phyloP scores from a whole-genome alignment of 495 filamentous ascomycete genomes.

The Penicillium robsamsonii region DNA sequence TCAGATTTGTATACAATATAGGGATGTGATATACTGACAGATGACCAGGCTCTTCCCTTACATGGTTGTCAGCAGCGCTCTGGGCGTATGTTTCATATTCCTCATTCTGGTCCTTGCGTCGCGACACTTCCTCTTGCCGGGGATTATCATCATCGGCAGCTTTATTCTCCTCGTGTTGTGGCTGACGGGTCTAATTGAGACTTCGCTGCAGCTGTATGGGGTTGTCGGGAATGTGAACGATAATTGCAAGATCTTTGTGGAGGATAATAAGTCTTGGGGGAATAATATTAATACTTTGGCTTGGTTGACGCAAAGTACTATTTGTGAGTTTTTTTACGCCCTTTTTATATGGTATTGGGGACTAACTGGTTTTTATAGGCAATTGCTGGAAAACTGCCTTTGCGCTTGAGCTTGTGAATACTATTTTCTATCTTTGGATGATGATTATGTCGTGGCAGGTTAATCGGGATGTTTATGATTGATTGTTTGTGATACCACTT shows the following conservation, averaged over 20 bases:
- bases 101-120: constrained; percentile 69
- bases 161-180: constrained; percentile 95
- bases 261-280: constrained; percentile 53
- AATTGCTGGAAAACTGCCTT: constrained; percentile 62
- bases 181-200: constrained; percentile 88
- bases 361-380: constrained; percentile 26
- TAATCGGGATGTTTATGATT: constrained; percentile 54
- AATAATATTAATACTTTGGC: constrained; percentile 72
- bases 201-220: constrained; percentile 84
- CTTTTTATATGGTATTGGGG: neutral
- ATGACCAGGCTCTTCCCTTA: constrained; percentile 84
- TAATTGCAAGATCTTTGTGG: constrained; percentile 76
- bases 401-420: constrained; percentile 69
- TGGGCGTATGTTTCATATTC: constrained; percentile 73
- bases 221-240: constrained; percentile 68
- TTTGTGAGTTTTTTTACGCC: constrained; percentile 59
- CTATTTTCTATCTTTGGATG: constrained; percentile 89
- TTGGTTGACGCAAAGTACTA: constrained; percentile 81
- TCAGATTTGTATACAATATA: neutral
- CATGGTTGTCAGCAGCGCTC: constrained; percentile 69
- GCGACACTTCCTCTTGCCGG: constrained; percentile 78
- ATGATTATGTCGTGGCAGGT: constrained; percentile 92
- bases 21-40: constrained; percentile 3
- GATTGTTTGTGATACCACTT: constrained; percentile 19
- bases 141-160: constrained; percentile 82